A percentile compares a stretch with the other conserved stretches of the same genome.
Evolutionary conservation across 176 grass and related monocot species (phyloP).

Genomic region (Oryza meridionalis): DNA sequence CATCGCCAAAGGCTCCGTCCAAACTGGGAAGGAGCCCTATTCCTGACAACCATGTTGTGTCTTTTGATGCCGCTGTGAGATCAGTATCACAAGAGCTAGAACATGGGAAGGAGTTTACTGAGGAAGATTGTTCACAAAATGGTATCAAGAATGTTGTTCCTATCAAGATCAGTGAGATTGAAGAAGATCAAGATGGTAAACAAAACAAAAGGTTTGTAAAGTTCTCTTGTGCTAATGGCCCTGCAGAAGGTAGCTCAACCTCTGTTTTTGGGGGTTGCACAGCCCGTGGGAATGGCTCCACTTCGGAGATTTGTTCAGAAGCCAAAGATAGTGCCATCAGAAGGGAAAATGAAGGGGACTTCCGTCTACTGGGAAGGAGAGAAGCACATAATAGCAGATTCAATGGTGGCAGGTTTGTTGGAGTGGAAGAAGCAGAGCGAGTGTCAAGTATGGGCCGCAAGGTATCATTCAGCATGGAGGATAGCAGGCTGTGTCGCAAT

Average conservation of each 20-base stretch:
- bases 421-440: slow-evolving; percentile 65
- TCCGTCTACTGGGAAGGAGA: slow-evolving; percentile 89
- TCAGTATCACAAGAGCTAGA: slow-evolving; percentile 82
- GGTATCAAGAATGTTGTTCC: slow-evolving; percentile 43
- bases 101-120: slow-evolving; percentile 54
- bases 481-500: slow-evolving; percentile 54
- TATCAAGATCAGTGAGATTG: slow-evolving; percentile 68
- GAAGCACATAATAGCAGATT: slow-evolving; percentile 62
- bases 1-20: slow-evolving; percentile 53
- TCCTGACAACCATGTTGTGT: slow-evolving; percentile 82
- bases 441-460: slow-evolving; percentile 72
- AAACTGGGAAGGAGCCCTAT: slow-evolving; percentile 71
- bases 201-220: slow-evolving; percentile 58
- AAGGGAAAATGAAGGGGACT: slow-evolving; percentile 95
- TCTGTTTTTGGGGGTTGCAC: slow-evolving; percentile 51
- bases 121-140: slow-evolving; percentile 56
- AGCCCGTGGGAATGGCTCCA: slow-evolving; percentile 61
- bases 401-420: slow-evolving; percentile 74
- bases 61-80: slow-evolving; percentile 88
- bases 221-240: slow-evolving; percentile 60
- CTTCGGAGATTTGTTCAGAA: slow-evolving; percentile 51
- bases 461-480: slow-evolving; percentile 85
- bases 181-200: slow-evolving; percentile 78
- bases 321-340: slow-evolving; percentile 87
- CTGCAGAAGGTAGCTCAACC: slow-evolving; percentile 39